These are phyloP conservation scores for Fagopyrum esculentum DNA, from an alignment of 148 eudicot species.

Conservation along the genomic window DNA sequence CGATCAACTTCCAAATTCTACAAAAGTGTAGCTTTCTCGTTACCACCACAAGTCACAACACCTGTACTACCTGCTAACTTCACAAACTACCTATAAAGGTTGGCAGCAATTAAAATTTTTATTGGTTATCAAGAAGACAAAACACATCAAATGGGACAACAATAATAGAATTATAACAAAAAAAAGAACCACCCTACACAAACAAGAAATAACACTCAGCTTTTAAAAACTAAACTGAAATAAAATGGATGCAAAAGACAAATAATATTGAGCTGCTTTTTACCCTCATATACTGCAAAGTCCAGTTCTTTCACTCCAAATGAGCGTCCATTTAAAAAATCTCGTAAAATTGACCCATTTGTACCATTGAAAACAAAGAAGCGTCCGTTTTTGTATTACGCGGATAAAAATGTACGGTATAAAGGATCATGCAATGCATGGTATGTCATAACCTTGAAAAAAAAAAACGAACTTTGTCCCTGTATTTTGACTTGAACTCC, in stretches of 20 bases:
- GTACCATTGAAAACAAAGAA: constrained; percentile 17
- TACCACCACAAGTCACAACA: constrained; percentile 93
- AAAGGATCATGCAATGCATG: constrained; percentile 1
- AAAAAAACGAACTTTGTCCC: constrained; percentile 96
- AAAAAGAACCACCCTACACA: too few species aligned
- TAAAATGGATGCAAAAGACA: not conserved
- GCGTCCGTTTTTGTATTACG: not conserved
- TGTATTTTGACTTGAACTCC: constrained; percentile 95
- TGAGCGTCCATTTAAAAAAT: constrained; percentile 99
- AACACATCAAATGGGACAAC: not conserved
- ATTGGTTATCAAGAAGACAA: not conserved
- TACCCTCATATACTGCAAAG: constrained; percentile 97
- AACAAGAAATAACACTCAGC: too few species aligned
- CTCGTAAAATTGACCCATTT: constrained; percentile 99
- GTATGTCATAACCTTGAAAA: constrained; percentile 73
- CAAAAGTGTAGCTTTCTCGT: constrained; percentile 67
- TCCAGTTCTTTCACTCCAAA: constrained; percentile 91
- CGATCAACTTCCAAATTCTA: constrained; percentile 82
- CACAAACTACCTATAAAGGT: constrained; percentile 56
- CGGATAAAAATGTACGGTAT: not conserved
- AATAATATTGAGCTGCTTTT: not conserved
- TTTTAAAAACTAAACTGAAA: too few species aligned
- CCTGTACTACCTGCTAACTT: constrained; percentile 91
- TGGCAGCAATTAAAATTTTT: not conserved
- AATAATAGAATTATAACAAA: too few species aligned